Conservation (phyloP, 306 rosid genomes). For the Hylodesmum podocarpum region DNA sequence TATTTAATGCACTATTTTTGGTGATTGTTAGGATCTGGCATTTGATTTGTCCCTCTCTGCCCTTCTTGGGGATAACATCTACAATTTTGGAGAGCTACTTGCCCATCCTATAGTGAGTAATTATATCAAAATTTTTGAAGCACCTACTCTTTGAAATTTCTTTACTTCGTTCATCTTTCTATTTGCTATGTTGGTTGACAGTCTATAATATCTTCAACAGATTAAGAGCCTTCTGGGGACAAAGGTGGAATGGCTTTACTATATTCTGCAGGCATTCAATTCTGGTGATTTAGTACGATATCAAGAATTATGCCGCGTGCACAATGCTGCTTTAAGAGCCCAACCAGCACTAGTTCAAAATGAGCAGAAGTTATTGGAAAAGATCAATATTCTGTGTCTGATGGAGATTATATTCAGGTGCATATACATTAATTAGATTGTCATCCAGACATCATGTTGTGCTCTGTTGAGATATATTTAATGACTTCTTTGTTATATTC, state of each 20-base stretch:
- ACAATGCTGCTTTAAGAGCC: slow-evolving; percentile 84
- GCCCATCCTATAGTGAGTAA: slow-evolving; percentile 96
- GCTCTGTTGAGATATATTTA: not conserved
- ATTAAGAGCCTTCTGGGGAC: slow-evolving; percentile 84
- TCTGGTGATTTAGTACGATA: slow-evolving; percentile 87
- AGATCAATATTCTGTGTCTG: slow-evolving; percentile 96
- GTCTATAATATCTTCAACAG: slow-evolving; percentile 41
- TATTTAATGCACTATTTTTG: slow-evolving; percentile 13
- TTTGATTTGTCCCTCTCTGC: slow-evolving; percentile 98
- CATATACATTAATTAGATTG: not conserved
- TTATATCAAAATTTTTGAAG: not conserved
- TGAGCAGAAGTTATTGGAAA: slow-evolving; percentile 86
- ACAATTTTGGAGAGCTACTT: slow-evolving; percentile 98
- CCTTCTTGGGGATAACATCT: slow-evolving; percentile 91
- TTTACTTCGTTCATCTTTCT: not conserved
- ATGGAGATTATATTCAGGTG: slow-evolving; percentile 99
- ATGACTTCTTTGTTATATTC: not conserved
- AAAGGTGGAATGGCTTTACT: slow-evolving; percentile 99
- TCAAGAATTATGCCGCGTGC: slow-evolving; percentile 91
- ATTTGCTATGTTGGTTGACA: slow-evolving; percentile 7
- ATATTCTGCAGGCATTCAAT: slow-evolving; percentile 93
- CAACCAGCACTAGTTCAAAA: slow-evolving; percentile 95
- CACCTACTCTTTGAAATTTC: not conserved
- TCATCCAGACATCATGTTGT: not conserved
- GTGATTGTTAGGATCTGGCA: slow-evolving; percentile 76